Evolutionary conservation across 163 green algal genomes (phyloP).

Genomic region (Prototheca stagnorum): DNA sequence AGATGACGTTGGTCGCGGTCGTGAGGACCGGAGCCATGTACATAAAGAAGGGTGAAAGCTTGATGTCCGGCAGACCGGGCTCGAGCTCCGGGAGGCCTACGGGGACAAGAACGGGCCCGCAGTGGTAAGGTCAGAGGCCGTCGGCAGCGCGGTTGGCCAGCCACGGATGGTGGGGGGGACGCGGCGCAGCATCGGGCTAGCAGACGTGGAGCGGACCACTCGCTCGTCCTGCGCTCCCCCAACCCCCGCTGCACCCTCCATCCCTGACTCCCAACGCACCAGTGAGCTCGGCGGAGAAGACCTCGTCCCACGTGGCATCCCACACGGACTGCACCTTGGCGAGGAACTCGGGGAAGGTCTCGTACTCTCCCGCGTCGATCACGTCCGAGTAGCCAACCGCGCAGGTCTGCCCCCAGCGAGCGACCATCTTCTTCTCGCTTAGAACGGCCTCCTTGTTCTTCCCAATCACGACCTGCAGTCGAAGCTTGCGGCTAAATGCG

Average conservation of each 20-base stretch:
- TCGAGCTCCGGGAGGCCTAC: no score
- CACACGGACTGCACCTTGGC: constrained; percentile 33
- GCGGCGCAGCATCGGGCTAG: no score
- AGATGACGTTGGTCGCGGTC: no score
- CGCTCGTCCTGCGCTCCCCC: no score
- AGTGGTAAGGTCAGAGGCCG: no score
- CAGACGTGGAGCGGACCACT: no score
- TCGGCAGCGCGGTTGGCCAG: no score
- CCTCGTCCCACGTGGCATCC: constrained; percentile 38
- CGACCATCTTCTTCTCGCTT: constrained; percentile 45
- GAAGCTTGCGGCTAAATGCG: constrained; percentile 45
- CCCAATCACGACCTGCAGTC: constrained; percentile 60
- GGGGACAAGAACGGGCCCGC: no score
- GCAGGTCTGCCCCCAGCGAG: constrained; percentile 33
- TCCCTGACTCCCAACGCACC: background rate
- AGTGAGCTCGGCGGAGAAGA: constrained; percentile 23
- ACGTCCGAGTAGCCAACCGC: constrained; percentile 38
- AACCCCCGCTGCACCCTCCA: background rate
- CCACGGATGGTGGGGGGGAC: no score
- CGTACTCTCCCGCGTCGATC: constrained; percentile 17
- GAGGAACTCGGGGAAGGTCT: constrained; percentile 36
- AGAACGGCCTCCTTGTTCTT: constrained; percentile 62
- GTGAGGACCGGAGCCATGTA: no score
- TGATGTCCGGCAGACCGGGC: no score
- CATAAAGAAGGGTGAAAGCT: no score